phyloP scores from a whole-genome alignment of 1,139 yeast species.

The Yamadazyma jaroonii region DNA sequence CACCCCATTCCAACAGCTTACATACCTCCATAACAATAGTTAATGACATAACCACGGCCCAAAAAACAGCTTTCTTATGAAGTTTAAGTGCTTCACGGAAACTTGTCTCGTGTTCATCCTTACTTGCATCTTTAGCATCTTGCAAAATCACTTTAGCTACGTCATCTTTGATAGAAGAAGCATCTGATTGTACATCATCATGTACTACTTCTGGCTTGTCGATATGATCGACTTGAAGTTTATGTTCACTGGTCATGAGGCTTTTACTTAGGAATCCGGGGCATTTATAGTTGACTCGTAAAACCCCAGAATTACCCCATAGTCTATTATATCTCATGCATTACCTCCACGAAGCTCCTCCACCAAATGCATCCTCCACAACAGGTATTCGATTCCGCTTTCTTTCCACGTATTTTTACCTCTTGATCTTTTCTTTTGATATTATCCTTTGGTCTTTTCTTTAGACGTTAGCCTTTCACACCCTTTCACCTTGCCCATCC shows the following conservation, averaged over 20 bases:
- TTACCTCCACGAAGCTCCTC: no score
- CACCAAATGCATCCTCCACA: no score
- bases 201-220: slow-evolving; percentile 1
- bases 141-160: slow-evolving; percentile 8
- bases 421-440: no score
- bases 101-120: slow-evolving; percentile 16
- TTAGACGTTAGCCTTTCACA: no score
- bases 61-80: slow-evolving; percentile 18
- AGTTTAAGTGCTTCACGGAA: slow-evolving; percentile 14
- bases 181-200: slow-evolving; percentile 5
- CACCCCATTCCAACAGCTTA: no score
- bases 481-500: no score
- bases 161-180: slow-evolving; percentile 5
- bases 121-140: slow-evolving; percentile 16
- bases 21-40: slow-evolving; percentile 21
- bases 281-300: no score
- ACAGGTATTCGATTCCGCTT: no score
- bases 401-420: no score
- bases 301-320: no score
- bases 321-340: no score
- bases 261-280: not conserved
- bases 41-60: slow-evolving; percentile 19
- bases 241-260: not conserved
- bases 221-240: not conserved
- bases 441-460: no score